Conservation (phyloP, 306 rosid species). For the Aeschynomene evenia region DNA sequence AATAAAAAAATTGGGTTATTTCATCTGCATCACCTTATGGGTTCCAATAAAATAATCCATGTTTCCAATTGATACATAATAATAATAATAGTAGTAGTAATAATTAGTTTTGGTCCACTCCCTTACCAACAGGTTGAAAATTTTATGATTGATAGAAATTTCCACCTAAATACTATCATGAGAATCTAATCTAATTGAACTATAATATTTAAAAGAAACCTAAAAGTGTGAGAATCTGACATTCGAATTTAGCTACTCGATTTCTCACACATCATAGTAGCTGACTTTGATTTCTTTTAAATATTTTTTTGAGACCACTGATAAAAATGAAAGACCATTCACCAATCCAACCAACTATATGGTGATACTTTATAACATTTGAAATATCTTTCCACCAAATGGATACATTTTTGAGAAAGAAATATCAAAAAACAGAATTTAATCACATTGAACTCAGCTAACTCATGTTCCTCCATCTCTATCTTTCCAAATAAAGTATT, state of each 20-base stretch:
- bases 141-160: background rate
- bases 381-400: background rate
- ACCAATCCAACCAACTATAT: too few relatives aligned
- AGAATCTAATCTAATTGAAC: background rate
- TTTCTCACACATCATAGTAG: background rate
- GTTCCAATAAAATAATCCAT: background rate
- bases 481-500: background rate
- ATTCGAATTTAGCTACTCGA: background rate
- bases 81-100: too few relatives aligned
- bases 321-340: too few relatives aligned
- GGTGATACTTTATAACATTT: too few relatives aligned
- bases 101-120: background rate
- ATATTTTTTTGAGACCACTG: too few relatives aligned
- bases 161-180: too few relatives aligned
- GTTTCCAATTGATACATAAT: background rate
- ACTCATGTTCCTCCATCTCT: background rate
- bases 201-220: background rate
- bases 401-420: too few relatives aligned
- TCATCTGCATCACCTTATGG: background rate
- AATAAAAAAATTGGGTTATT: background rate
- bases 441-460: background rate
- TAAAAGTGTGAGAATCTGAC: background rate
- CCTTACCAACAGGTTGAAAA: background rate
- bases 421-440: too few relatives aligned
- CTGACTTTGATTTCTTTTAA: background rate